Evolutionary conservation across 805 yeast species (phyloP), one percentile per base, ranked within the genome.

Genomic region (Helenozyma rhizophorensis): DNA sequence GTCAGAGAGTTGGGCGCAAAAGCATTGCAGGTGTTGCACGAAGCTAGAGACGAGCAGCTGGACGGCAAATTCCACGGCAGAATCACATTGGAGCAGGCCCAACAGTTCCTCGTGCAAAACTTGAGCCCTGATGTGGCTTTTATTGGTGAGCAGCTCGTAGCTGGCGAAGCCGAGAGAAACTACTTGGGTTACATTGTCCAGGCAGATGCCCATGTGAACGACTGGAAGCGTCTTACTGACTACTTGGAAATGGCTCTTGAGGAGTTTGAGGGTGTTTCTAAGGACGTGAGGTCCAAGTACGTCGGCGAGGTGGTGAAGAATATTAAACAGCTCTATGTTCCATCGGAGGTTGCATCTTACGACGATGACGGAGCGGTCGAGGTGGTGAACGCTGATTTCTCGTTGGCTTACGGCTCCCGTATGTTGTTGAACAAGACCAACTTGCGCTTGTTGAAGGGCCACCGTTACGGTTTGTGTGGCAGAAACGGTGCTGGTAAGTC

Each of bases 401-500:
- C 97, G 0, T 70, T 90, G 46, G 98, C 98, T 23, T 93, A 93
- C 57, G 98, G 98, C 64, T 85, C 96, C 17, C 80, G 97, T 65
- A 90, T 90, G 97, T 74, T 93, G 49, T 70, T 90, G 50, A 90
- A 89, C 73, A 93, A 93, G 68, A 88, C 98, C 28, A 84, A 74
- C 40, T 68, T 90, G 57, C 77, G 95, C 55, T 73, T 90, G 42
- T 69, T 85, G 49, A 87, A 89, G 67, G 97, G 97, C 51, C 97
- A 86, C 65, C 78, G 98, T 64, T 90, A 90, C 56, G 98, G 98
- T 70, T 74, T 90, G 41, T 87, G 96, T 72, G 98, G 98, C 58
- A 75, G 97, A 66, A 90, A 90, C 58, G 98, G 98, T 74, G 97
- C 96, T 39, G 98, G 98, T 70, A 90, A 90, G 64, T 88, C 97